Conservation (phyloP, 345 rosid species). For the Capsella bursapastoris region DNA sequence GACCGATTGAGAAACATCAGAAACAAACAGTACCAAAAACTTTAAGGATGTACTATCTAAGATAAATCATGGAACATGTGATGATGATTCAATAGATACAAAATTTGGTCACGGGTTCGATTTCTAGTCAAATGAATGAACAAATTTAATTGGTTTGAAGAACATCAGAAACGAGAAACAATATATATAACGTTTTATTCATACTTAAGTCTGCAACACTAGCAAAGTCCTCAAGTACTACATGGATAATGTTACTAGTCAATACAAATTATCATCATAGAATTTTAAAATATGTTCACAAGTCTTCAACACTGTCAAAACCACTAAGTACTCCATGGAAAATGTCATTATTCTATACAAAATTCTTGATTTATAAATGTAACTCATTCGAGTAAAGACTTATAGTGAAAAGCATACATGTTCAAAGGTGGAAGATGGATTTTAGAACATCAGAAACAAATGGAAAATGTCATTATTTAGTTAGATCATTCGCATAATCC, state of each 20-base stretch:
- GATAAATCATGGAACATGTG: background rate
- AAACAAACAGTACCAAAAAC: slow-evolving; percentile 3
- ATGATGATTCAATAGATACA: background rate
- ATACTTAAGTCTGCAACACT: background rate
- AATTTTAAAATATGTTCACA: background rate
- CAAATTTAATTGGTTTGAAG: background rate
- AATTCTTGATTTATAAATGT: background rate
- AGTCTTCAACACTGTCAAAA: background rate
- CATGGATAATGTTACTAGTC: background rate
- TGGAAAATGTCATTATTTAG: background rate
- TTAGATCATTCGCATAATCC: background rate
- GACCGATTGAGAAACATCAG: background rate
- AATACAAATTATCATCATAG: too few relatives aligned
- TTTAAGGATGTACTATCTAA: background rate
- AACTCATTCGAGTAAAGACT: background rate
- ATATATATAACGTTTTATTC: background rate
- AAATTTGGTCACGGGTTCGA: background rate
- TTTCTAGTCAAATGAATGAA: background rate
- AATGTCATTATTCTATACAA: background rate
- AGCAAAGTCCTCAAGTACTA: background rate
- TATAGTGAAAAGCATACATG: background rate
- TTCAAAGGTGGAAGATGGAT: background rate
- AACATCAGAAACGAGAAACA: background rate
- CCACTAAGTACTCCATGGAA: background rate
- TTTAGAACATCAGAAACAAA: background rate